Conservation (phyloP, 495 filamentous ascomycete species). For the Penicillium robsamsonii region DNA sequence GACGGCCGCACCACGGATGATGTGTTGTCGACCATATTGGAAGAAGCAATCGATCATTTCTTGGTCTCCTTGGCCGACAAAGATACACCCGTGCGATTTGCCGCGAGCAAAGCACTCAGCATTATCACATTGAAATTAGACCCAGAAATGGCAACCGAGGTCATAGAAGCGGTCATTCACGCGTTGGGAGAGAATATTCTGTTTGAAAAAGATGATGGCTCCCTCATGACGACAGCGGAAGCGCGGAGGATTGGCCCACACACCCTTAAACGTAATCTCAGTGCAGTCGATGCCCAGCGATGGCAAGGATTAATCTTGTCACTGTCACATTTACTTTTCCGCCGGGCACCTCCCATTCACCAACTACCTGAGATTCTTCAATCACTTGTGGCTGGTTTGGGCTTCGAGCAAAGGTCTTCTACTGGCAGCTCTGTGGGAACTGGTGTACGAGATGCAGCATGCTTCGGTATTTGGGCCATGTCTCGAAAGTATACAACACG, state of each 20-base stretch:
- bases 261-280: constrained; percentile 56
- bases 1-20: constrained; percentile 36
- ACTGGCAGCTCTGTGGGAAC: constrained; percentile 81
- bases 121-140: constrained; percentile 77
- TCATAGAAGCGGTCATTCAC: constrained; percentile 80
- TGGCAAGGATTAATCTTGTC: constrained; percentile 94
- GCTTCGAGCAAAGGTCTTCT: constrained; percentile 79
- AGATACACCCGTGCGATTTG: constrained; percentile 83
- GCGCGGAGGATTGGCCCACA: constrained; percentile 32
- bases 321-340: constrained; percentile 78
- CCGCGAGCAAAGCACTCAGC: constrained; percentile 89
- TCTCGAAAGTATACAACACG: constrained; percentile 81
- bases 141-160: constrained; percentile 73
- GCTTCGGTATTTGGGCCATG: constrained; percentile 92
- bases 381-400: constrained; percentile 68
- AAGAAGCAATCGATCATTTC: constrained; percentile 66
- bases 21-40: constrained; percentile 46
- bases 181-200: constrained; percentile 74
- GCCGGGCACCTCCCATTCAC: constrained; percentile 64
- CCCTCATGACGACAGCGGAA: constrained; percentile 36
- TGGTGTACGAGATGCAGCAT: constrained; percentile 94
- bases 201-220: constrained; percentile 50
- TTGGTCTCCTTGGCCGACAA: constrained; percentile 71
- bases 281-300: constrained; percentile 69
- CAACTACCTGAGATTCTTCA: constrained; percentile 69